Conservation (phyloP, 768 basidiomycete genomes). For the Inosperma sp. region DNA sequence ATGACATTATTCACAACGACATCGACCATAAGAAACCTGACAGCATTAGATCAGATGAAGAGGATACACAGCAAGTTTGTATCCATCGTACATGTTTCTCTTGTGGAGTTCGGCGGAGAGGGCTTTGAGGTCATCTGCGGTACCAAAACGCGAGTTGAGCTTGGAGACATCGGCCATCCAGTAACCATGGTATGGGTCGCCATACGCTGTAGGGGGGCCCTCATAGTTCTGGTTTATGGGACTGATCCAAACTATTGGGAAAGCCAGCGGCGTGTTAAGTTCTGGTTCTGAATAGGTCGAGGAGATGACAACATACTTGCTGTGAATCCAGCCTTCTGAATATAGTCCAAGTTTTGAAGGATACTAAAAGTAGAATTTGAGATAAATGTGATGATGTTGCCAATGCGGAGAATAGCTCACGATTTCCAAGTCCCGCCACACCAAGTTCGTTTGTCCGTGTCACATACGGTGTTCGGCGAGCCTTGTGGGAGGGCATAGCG, state of each 20-base stretch:
- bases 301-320: slow-evolving; percentile 51
- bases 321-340: slow-evolving; percentile 78
- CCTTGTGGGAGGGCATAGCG: slow-evolving; percentile 68
- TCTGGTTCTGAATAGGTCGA: neutral
- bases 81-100: slow-evolving; percentile 56
- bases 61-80: slow-evolving; percentile 1
- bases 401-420: slow-evolving; percentile 24
- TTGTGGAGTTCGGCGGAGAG: slow-evolving; percentile 63
- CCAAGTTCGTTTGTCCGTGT: slow-evolving; percentile 59
- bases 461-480: slow-evolving; percentile 74
- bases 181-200: slow-evolving; percentile 84
- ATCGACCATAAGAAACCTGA: slow-evolving; percentile 79
- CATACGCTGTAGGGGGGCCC: slow-evolving; percentile 65
- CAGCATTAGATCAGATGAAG: neutral
- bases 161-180: slow-evolving; percentile 68
- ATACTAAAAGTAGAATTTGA: slow-evolving; percentile 35
- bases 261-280: neutral
- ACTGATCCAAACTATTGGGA: slow-evolving; percentile 67
- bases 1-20: slow-evolving; percentile 86
- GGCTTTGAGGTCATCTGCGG: slow-evolving; percentile 63
- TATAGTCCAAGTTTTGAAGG: slow-evolving; percentile 76
- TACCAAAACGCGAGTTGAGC: slow-evolving; percentile 70
- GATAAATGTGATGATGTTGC: neutral
- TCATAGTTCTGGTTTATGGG: slow-evolving; percentile 77
- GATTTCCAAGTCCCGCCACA: slow-evolving; percentile 88